A percentile compares a stretch with the other conserved stretches of the same genome.
These are phyloP conservation scores for Albifimbria verrucaria DNA, from an alignment of 2,329 filamentous ascomycete genomes.

Conservation along the genomic window DNA sequence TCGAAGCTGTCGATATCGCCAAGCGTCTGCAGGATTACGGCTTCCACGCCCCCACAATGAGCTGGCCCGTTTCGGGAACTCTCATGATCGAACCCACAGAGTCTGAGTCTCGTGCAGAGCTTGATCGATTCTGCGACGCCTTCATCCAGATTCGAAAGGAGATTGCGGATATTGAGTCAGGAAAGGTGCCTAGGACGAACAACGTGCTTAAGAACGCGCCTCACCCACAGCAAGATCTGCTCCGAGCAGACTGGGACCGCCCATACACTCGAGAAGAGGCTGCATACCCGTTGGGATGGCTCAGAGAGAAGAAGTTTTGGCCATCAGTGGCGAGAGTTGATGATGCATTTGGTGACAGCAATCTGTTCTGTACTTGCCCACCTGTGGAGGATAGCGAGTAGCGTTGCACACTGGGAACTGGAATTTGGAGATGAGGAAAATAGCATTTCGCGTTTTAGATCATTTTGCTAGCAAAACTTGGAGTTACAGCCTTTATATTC, in stretches of 20 bases:
- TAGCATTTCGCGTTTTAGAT: neutral
- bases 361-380: constrained; percentile 92
- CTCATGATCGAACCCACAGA: constrained; percentile 98
- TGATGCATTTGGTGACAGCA: constrained; percentile 86
- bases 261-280: constrained; percentile 77
- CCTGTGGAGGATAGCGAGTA: constrained; percentile 65
- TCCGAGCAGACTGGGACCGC: constrained; percentile 74
- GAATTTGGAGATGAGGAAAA: neutral
- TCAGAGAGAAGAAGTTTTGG: constrained; percentile 98
- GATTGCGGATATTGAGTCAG: constrained; percentile 81
- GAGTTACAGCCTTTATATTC: neutral
- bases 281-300: constrained; percentile 77
- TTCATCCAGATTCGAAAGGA: constrained; percentile 82
- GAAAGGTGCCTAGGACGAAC: constrained; percentile 66
- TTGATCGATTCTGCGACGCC: constrained; percentile 90
- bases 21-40: constrained; percentile 96
- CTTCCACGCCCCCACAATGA: constrained; percentile 97
- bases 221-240: constrained; percentile 78
- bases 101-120: constrained; percentile 84
- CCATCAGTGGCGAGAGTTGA: constrained; percentile 81
- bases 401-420: constrained; percentile 8
- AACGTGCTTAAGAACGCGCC: constrained; percentile 91
- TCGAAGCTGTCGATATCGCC: constrained; percentile 92
- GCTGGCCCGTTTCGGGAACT: constrained; percentile 90
- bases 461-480: neutral